Evolutionary conservation across 306 rosid species (phyloP).

Genomic region (Heteromeles arbutifolia): DNA sequence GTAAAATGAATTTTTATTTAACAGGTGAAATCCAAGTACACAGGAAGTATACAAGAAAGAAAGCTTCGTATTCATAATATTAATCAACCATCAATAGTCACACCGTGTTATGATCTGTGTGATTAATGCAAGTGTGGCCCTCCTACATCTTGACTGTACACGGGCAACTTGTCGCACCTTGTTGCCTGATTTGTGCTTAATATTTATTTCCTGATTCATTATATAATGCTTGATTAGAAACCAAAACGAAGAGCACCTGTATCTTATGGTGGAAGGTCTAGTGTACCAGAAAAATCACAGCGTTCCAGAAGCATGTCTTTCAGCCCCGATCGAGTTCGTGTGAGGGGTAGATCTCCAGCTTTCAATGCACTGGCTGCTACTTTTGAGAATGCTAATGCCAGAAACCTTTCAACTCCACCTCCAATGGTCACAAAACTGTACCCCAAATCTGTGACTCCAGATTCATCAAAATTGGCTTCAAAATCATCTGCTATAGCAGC

Average conservation of each 20-base stretch:
- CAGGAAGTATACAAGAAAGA: background rate
- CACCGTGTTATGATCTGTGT: background rate
- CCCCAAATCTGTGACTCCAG: constrained; percentile 68
- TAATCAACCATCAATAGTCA: background rate
- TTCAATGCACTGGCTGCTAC: constrained; percentile 87
- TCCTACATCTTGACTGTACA: background rate
- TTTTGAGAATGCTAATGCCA: constrained; percentile 59
- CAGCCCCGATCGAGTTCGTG: constrained; percentile 89
- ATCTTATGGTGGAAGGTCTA: constrained; percentile 79
- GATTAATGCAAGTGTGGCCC: background rate
- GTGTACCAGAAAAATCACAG: constrained; percentile 76
- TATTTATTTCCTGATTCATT: constrained; percentile 15
- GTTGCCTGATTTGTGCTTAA: constrained; percentile 18
- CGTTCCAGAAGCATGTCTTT: constrained; percentile 95
- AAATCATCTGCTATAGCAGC: constrained; percentile 63
- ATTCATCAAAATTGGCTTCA: constrained; percentile 43
- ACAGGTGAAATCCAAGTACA: background rate
- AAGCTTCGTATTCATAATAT: background rate
- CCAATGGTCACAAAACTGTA: constrained; percentile 74
- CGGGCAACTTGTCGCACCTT: constrained; percentile 6
- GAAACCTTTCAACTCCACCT: constrained; percentile 98
- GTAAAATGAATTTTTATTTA: background rate
- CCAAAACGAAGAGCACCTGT: constrained; percentile 71
- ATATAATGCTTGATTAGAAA: constrained; percentile 49
- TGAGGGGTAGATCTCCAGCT: constrained; percentile 97